These are phyloP conservation scores for Trichoderma aggressivum DNA, from an alignment of 2,329 filamentous ascomycete species.

Conservation along the genomic window DNA sequence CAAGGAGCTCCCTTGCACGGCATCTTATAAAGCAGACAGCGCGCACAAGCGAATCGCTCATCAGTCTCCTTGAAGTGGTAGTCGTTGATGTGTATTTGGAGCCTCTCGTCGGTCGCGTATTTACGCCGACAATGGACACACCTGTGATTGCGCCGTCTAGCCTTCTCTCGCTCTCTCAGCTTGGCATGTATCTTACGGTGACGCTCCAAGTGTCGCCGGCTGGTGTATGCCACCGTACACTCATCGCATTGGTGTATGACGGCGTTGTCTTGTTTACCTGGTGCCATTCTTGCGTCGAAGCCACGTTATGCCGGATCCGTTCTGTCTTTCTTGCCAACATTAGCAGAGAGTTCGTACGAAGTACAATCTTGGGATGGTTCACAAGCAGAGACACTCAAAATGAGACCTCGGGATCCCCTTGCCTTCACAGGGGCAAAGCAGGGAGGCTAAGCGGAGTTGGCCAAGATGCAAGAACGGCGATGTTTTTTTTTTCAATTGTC, in stretches of 20 bases:
- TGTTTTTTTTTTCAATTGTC: background rate
- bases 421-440: background rate
- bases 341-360: background rate
- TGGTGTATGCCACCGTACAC: slow-evolving; percentile 22
- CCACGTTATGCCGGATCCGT: background rate
- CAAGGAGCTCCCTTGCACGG: slow-evolving; percentile 26
- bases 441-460: background rate
- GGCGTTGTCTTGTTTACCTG: background rate
- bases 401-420: background rate
- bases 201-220: slow-evolving; percentile 28
- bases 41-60: slow-evolving; percentile 22
- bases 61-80: slow-evolving; percentile 25
- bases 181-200: slow-evolving; percentile 28
- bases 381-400: background rate
- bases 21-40: slow-evolving; percentile 29
- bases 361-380: background rate
- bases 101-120: slow-evolving; percentile 27
- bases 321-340: background rate
- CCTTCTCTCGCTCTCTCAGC: background rate
- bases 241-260: slow-evolving; percentile 22
- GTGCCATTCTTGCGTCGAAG: background rate
- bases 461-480: background rate
- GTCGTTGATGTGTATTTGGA: slow-evolving; percentile 19
- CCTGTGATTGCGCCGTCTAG: background rate
- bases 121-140: slow-evolving; percentile 26